A percentile compares a stretch with the other conserved stretches of the same genome.
phyloP scores from a whole-genome alignment of 2,329 filamentous ascomycete species.

The Graphilbum sp. region DNA sequence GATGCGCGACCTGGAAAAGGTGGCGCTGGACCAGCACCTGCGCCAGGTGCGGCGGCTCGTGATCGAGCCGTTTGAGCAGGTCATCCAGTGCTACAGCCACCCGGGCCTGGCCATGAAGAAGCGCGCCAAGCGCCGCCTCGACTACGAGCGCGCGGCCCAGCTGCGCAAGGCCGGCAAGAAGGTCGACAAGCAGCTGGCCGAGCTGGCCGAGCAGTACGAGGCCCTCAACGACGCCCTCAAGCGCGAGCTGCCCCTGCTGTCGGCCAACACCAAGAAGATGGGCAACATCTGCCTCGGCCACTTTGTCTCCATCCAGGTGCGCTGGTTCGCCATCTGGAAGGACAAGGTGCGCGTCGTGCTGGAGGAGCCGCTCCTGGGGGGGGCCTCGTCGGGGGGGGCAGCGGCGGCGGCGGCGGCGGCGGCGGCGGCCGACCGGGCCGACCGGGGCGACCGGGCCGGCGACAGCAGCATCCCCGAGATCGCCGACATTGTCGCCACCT shows the following conservation, averaged over 20 bases:
- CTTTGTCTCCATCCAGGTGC: constrained; percentile 68
- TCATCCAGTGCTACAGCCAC: constrained; percentile 45
- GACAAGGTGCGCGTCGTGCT: constrained; percentile 67
- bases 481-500: constrained; percentile 58
- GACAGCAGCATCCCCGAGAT: constrained; percentile 39
- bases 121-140: constrained; percentile 77
- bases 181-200: constrained; percentile 67
- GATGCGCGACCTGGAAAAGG: constrained; percentile 69
- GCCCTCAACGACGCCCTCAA: constrained; percentile 88
- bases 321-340: constrained; percentile 72
- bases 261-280: constrained; percentile 62
- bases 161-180: constrained; percentile 70
- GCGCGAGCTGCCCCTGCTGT: constrained; percentile 76
- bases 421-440: too few species aligned
- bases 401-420: too few species aligned
- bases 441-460: constrained; percentile 19
- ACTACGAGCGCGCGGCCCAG: constrained; percentile 70
- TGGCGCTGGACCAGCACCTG: constrained; percentile 57
- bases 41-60: constrained; percentile 61
- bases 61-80: constrained; percentile 44
- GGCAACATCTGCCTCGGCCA: constrained; percentile 71
- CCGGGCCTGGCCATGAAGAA: constrained; percentile 87
- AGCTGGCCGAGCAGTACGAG: constrained; percentile 76
- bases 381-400: too few species aligned
- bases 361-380: constrained; percentile 43